phyloP scores from a whole-genome alignment of 2,329 filamentous ascomycete species.

The Tolypocladium inflatum region DNA sequence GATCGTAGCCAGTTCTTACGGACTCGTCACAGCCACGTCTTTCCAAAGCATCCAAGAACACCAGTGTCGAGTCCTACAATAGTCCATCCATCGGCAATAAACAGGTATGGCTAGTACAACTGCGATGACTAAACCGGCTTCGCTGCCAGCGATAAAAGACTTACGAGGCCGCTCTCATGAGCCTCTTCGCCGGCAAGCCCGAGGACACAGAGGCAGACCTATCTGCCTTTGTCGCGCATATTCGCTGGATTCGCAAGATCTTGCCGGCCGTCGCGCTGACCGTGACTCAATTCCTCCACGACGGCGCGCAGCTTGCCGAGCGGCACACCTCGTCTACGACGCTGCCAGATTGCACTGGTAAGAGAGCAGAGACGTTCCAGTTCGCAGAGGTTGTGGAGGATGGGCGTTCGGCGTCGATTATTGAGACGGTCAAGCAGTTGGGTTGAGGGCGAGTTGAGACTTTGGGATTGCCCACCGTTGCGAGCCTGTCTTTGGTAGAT shows the following conservation, averaged over 20 bases:
- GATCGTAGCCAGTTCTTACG: too few species aligned
- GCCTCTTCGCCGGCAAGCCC: background rate
- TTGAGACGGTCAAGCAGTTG: background rate
- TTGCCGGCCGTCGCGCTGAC: background rate
- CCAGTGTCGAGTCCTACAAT: background rate
- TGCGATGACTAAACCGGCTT: background rate
- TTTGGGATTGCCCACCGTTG: too few species aligned
- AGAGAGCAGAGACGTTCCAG: background rate
- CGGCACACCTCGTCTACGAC: background rate
- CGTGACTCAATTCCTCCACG: background rate
- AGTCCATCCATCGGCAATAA: background rate
- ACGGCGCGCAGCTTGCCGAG: background rate
- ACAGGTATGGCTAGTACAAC: background rate
- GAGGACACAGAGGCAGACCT: background rate
- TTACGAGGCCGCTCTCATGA: background rate
- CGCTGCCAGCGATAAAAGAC: background rate
- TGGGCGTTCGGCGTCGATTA: background rate
- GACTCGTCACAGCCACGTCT: background rate
- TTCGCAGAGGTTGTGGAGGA: background rate
- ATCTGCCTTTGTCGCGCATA: background rate
- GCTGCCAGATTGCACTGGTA: background rate
- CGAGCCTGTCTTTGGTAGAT: background rate
- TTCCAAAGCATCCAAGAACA: background rate
- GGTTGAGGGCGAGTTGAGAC: background rate
- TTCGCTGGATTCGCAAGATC: background rate